Evolutionary conservation across 2,329 filamentous ascomycete genomes (phyloP).

Genomic region (Clonostachys chloroleuca): DNA sequence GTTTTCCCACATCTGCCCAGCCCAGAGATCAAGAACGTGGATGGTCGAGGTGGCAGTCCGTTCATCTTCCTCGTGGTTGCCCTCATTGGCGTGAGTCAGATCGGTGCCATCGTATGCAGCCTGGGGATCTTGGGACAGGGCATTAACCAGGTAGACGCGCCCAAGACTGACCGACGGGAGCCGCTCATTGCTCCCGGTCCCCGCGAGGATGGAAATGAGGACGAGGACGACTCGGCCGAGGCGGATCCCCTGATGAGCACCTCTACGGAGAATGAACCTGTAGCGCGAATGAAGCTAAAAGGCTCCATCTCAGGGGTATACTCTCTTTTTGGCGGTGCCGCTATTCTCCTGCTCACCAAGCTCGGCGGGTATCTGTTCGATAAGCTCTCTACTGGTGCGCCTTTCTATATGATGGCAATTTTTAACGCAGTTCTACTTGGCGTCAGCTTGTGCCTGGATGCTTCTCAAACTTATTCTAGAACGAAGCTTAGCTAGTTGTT

Average conservation of each 20-base stretch:
- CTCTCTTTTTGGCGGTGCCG: slow-evolving; percentile 82
- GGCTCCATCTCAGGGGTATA: slow-evolving; percentile 95
- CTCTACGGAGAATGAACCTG: slow-evolving; percentile 19
- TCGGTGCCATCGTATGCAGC: slow-evolving; percentile 93
- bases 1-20: slow-evolving; percentile 72
- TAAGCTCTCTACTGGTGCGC: slow-evolving; percentile 64
- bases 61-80: slow-evolving; percentile 73
- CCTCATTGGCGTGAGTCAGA: slow-evolving; percentile 86
- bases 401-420: slow-evolving; percentile 89
- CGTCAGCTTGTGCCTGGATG: slow-evolving; percentile 46
- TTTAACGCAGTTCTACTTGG: slow-evolving; percentile 76
- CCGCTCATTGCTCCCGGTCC: slow-evolving; percentile 16
- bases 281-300: slow-evolving; percentile 63
- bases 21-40: slow-evolving; percentile 64
- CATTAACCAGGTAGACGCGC: slow-evolving; percentile 54
- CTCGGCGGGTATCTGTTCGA: slow-evolving; percentile 86
- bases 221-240: slow-evolving; percentile 34
- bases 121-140: slow-evolving; percentile 83
- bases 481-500: not conserved
- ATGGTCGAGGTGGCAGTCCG: slow-evolving; percentile 62
- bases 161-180: slow-evolving; percentile 13
- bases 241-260: slow-evolving; percentile 31
- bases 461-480: slow-evolving; percentile 27
- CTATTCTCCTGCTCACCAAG: slow-evolving; percentile 89
- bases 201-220: slow-evolving; percentile 2